Evolutionary conservation across 371 early-diverging fungal genomes (phyloP), one percentile per base, ranked within the genome.

Genomic region (Mortierella sp.): DNA sequence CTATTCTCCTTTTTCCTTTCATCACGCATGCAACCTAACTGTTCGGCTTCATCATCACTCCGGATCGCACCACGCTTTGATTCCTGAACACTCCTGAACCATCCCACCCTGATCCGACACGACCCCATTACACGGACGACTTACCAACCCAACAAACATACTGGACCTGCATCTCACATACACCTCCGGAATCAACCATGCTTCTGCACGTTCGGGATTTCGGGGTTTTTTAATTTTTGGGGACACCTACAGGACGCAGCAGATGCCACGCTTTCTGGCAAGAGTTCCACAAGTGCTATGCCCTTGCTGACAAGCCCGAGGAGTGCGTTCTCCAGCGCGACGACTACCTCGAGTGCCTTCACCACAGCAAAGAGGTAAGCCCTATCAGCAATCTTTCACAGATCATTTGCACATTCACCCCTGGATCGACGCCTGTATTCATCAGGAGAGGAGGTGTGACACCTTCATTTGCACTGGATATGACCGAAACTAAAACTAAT

Each of bases 211-310:
- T 34, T 63, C 55, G 38, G 44, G 28, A 72, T 58, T 24, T 54
- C 44, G 70, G n/a, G n/a, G n/a, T n/a, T n/a, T 21, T 54, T 34
- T 55, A 72, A 50, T 34, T 42, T 13, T 9, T 44, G 11, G 38
- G 11, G 28, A 71, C 26, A 31, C 45, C 70, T 44, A 75, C 89
- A 95, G 95, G 95, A 88, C 95, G 94, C 89, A 93, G 93, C 86
- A 94, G 96, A 77, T 96, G 96, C 90, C 95, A 94, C 89, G 92
- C 94, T 75, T 93, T 93, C 86, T 96, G 96, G 96, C 96, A 95
- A 88, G 96, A 96, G 89, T 95, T 95, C 88, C 91, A 93, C 91
- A 95, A 96, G 88, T 96, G 96, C 90, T 95, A 94, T 80, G 95
- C 94, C 82, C 89, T 90, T 79, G 94, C 94, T 78, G 93, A 94